These are phyloP conservation scores for Knoxdaviesia capensis DNA, from an alignment of 2,329 filamentous ascomycete species.

Conservation along the genomic window DNA sequence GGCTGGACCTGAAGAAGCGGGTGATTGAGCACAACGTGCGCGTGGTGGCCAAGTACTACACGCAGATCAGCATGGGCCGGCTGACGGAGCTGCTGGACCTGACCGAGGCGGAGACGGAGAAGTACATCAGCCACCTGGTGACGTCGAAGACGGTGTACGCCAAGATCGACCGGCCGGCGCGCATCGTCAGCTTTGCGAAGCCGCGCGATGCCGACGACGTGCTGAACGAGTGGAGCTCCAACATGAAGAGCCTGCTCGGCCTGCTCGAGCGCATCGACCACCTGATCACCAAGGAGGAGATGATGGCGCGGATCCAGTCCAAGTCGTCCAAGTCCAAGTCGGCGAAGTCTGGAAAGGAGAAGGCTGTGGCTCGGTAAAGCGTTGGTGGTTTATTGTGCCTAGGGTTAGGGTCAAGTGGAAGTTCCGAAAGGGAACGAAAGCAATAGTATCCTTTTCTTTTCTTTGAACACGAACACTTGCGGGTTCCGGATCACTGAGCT, in stretches of 20 bases:
- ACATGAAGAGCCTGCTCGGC: constrained; percentile 85
- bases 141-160: constrained; percentile 96
- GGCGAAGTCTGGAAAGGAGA: constrained; percentile 16
- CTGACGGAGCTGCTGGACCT: constrained; percentile 82
- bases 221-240: constrained; percentile 94
- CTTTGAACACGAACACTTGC: too few relatives aligned
- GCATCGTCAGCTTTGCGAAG: constrained; percentile 86
- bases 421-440: too few relatives aligned
- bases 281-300: constrained; percentile 98
- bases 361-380: too few relatives aligned
- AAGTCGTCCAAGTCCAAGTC: constrained; percentile 12
- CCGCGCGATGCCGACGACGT: constrained; percentile 88
- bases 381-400: too few relatives aligned
- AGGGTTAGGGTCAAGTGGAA: too few relatives aligned
- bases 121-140: constrained; percentile 94
- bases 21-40: constrained; percentile 99
- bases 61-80: constrained; percentile 80
- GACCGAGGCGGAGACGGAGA: constrained; percentile 89
- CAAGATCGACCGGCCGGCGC: constrained; percentile 86
- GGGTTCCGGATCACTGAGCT: too few relatives aligned
- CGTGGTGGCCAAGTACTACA: constrained; percentile 97
- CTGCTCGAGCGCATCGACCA: constrained; percentile 85
- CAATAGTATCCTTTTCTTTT: too few relatives aligned
- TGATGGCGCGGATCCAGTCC: constrained; percentile 95
- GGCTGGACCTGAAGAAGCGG: constrained; percentile 89